phyloP scores from a whole-genome alignment of 2,329 filamentous ascomycete species.

The Paecilomyces sp. region DNA sequence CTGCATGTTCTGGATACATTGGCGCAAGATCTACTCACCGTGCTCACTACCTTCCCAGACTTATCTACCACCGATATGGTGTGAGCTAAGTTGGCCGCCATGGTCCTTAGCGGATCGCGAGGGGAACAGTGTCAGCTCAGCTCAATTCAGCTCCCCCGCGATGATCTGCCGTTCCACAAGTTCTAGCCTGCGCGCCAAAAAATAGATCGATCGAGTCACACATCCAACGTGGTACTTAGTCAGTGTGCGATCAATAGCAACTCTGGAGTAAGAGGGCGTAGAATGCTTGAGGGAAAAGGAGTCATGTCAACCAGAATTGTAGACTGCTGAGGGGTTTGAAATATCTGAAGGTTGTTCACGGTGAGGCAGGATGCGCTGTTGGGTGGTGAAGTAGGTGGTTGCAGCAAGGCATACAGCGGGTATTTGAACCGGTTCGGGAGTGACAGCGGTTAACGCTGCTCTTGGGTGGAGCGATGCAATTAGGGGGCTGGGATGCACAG shows the following conservation, averaged over 20 bases:
- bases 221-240: background rate
- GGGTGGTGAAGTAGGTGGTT: background rate
- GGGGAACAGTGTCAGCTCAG: background rate
- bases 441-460: background rate
- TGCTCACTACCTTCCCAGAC: conserved; percentile 85
- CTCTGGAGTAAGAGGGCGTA: background rate
- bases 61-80: conserved; percentile 86
- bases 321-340: background rate
- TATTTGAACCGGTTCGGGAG: background rate
- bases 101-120: conserved; percentile 9
- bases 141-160: background rate
- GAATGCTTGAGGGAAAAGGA: background rate
- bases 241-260: background rate
- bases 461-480: background rate
- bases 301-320: background rate
- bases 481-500: conserved; percentile 2
- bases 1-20: conserved; percentile 1
- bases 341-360: background rate
- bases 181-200: background rate
- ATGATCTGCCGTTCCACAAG: background rate
- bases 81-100: conserved; percentile 40
- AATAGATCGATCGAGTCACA: background rate
- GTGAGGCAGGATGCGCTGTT: background rate
- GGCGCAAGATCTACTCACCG: conserved; percentile 48
- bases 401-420: background rate